These are phyloP conservation scores for Brassica napus DNA, from an alignment of 345 rosid genomes.

Conservation along the genomic window DNA sequence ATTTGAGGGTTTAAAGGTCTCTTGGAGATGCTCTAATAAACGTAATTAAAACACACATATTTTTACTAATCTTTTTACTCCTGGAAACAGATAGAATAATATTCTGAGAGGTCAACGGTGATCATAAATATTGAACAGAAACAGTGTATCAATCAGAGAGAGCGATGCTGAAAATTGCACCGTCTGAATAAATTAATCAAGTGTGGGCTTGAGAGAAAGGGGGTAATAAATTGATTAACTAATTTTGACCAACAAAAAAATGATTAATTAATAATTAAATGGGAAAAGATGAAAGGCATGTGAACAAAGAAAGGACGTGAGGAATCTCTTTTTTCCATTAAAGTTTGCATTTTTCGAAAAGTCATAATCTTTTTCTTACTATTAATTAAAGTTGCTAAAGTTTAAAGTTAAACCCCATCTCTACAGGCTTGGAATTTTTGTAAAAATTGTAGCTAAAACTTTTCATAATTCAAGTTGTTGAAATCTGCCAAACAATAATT, in stretches of 20 bases:
- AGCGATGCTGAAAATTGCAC: constrained; percentile 20
- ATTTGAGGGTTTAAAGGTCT: too few species aligned
- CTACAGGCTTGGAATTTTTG: not conserved
- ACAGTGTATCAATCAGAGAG: not conserved
- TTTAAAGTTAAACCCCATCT: not conserved
- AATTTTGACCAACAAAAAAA: too few species aligned
- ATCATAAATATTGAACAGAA: not conserved
- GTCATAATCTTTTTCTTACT: constrained; percentile 28
- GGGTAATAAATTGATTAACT: too few species aligned
- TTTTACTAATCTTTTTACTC: not conserved
- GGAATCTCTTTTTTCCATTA: constrained; percentile 1
- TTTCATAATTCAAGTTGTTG: constrained; percentile 13
- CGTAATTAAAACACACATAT: not conserved
- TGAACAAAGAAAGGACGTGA: constrained; percentile 11
- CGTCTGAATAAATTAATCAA: not conserved
- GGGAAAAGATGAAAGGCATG: constrained; percentile 22
- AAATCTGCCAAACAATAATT: constrained; percentile 7
- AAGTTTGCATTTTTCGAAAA: not conserved
- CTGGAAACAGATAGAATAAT: not conserved
- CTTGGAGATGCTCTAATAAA: too few species aligned
- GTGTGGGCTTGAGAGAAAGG: too few species aligned
- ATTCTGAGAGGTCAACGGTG: not conserved
- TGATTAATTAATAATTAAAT: not conserved
- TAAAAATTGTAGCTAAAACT: not conserved
- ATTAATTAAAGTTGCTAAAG: not conserved